Base-by-base conservation (phyloP, 2,329 filamentous ascomycete genomes). In the Dactylella cylindrospora region DNA sequence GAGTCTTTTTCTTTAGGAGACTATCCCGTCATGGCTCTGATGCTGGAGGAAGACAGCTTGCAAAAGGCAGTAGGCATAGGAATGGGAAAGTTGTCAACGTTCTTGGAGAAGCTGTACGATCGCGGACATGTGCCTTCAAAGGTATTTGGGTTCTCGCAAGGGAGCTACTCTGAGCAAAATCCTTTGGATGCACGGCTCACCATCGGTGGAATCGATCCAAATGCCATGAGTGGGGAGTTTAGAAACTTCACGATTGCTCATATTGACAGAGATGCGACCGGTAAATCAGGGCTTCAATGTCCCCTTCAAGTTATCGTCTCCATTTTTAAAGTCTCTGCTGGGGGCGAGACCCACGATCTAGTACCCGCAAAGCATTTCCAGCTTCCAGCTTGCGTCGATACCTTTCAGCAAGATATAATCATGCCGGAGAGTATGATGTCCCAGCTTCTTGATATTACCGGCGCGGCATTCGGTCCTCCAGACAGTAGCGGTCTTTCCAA, bases 401-500 rank as follows among this genome's bases (percentile, higher is more conserved):
- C 20, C 20, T 49, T 38, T n/a, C 44, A 49, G 12, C 44, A 49
- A 49, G 36, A 20, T 8, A 38, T 49, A 19, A 38, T 33, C 2
- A 26, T 49, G 20, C 20, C 44, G 20, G 22, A 28, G 22, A 23
- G 5, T 19, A 49, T 49, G 44, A 35, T 49, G 20, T 25, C 20
- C 19, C 20, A 20, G 13, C 15, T 49, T 7, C 10, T 49, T 22
- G 44, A 38, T 20, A 8, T 49, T 13, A 49, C 44, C 12, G 44
- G 32, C 2, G 44, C 44, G 12, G 26, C 7, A 7, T 12, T 49
- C 19, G 3, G 7, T 6, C 31, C 32, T 19, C 13, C 22, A 6
- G 3, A 38, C 9, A 33, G 44, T 3, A 7, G 13, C 1, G 20
- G 10, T 10, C 36, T 31, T 13, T 33, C 32, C 2, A 49, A 38